phyloP scores from a whole-genome alignment of 129 eudicot species.

The Saposhnikovia divaricata region DNA sequence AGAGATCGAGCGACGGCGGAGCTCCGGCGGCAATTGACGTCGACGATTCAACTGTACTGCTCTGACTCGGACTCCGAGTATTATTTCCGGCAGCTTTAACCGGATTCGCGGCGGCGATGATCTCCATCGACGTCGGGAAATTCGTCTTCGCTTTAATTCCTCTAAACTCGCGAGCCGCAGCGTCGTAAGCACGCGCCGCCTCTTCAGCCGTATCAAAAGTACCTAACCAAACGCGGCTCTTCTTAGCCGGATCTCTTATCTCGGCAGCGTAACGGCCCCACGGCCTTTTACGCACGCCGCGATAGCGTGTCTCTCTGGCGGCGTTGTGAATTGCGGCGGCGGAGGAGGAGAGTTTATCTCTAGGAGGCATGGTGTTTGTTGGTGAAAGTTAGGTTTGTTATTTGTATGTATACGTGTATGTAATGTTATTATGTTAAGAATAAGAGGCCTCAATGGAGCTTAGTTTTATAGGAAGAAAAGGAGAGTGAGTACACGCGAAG shows the following conservation, averaged over 20 bases:
- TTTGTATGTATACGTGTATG: not conserved
- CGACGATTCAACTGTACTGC: slow-evolving; percentile 45
- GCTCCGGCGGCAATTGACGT: slow-evolving; percentile 16
- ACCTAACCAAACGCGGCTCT: slow-evolving; percentile 62
- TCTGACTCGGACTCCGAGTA: slow-evolving; percentile 38
- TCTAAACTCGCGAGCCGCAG: slow-evolving; percentile 50
- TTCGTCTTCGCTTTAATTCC: slow-evolving; percentile 50
- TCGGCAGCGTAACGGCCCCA: slow-evolving; percentile 71
- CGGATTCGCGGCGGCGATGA: not conserved
- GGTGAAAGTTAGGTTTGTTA: not conserved
- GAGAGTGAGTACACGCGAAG: slow-evolving; percentile 18
- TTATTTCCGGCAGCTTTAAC: not conserved
- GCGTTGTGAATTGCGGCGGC: slow-evolving; percentile 15
- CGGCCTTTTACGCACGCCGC: slow-evolving; percentile 52
- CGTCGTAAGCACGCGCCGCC: slow-evolving; percentile 23
- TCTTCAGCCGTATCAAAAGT: slow-evolving; percentile 24
- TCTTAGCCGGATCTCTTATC: slow-evolving; percentile 56
- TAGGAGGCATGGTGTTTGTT: slow-evolving; percentile 32
- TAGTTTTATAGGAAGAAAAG: slow-evolving; percentile 20
- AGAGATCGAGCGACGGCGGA: slow-evolving; percentile 34
- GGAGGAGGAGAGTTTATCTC: slow-evolving; percentile 26
- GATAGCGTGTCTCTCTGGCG: slow-evolving; percentile 33
- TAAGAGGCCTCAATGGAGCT: not conserved
- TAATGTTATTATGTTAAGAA: not conserved
- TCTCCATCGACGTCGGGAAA: slow-evolving; percentile 28